phyloP scores from a whole-genome alignment of 1,284 basidiomycete genomes.

The Austroboletus novae-zelandiae region DNA sequence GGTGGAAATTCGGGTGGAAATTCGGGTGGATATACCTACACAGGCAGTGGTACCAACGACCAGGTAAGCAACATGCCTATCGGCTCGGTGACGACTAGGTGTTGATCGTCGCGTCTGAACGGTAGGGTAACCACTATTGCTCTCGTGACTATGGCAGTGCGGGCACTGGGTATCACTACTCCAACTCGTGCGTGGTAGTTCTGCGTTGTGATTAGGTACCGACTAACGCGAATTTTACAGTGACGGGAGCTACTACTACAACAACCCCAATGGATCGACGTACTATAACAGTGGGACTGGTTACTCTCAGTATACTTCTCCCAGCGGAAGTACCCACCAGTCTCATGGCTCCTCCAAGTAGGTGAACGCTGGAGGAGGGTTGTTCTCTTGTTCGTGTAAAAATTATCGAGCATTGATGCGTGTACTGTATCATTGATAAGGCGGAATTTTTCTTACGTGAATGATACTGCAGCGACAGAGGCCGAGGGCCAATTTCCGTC shows the following conservation, averaged over 20 bases:
- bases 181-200: conserved; percentile 42
- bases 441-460: no score
- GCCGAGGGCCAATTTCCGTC: no score
- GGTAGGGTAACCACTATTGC: conserved; percentile 58
- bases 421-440: not conserved
- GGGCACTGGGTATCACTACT: conserved; percentile 54
- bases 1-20: conserved; percentile 15
- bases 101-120: not conserved
- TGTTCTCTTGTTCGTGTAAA: not conserved
- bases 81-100: not conserved
- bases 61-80: conserved; percentile 34
- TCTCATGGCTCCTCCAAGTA: conserved; percentile 28
- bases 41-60: conserved; percentile 48
- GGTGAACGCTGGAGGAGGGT: not conserved
- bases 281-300: conserved; percentile 55
- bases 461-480: no score
- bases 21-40: conserved; percentile 39
- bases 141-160: conserved; percentile 43
- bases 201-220: not conserved
- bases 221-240: conserved; percentile 26
- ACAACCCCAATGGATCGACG: conserved; percentile 57
- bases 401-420: no score
- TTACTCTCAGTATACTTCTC: conserved; percentile 49
- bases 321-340: conserved; percentile 39
- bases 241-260: conserved; percentile 59